These are phyloP conservation scores for Metschnikowia koreensis DNA, from an alignment of 805 yeast genomes.

Conservation along the genomic window DNA sequence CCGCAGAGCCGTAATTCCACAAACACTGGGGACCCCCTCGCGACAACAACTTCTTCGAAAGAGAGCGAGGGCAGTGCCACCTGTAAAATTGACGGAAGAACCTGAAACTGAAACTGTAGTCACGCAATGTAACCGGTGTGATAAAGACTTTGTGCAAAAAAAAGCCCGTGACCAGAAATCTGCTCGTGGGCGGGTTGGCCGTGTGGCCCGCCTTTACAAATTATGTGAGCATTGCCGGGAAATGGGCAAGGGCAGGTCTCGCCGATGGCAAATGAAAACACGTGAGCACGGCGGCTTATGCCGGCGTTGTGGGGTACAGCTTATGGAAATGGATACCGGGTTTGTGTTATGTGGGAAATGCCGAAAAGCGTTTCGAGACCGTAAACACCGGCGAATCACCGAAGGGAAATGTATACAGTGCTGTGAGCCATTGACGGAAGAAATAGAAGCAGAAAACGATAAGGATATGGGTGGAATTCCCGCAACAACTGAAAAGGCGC, in stretches of 20 bases:
- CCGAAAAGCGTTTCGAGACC: conserved; percentile 3
- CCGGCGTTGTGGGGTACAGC: conserved; percentile 5
- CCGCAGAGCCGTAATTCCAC: conserved; percentile 1
- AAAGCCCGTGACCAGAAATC: conserved; percentile 8
- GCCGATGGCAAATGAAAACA: conserved; percentile 8
- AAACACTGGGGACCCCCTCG: neutral
- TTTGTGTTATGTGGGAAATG: conserved; percentile 6
- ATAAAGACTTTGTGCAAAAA: conserved; percentile 7
- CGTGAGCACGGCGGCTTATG: conserved; percentile 8
- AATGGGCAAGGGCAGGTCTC: conserved; percentile 9
- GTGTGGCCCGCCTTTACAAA: conserved; percentile 5
- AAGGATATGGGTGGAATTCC: neutral
- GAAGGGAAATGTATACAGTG: conserved; percentile 7
- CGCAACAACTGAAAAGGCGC: neutral
- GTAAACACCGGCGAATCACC: conserved; percentile 2
- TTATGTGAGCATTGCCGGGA: conserved; percentile 9
- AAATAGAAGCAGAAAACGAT: neutral
- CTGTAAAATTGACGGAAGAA: conserved; percentile 1
- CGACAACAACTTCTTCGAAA: conserved; percentile 8
- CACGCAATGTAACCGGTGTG: conserved; percentile 7
- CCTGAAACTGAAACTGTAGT: conserved; percentile 8
- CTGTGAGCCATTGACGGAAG: neutral
- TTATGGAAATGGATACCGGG: neutral
- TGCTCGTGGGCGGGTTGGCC: conserved; percentile 5
- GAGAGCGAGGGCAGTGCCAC: neutral